A percentile compares a stretch with the other conserved stretches of the same genome.
These are phyloP conservation scores for Aspergillus viridinutans DNA, from an alignment of 2,329 filamentous ascomycete species.

Conservation along the genomic window DNA sequence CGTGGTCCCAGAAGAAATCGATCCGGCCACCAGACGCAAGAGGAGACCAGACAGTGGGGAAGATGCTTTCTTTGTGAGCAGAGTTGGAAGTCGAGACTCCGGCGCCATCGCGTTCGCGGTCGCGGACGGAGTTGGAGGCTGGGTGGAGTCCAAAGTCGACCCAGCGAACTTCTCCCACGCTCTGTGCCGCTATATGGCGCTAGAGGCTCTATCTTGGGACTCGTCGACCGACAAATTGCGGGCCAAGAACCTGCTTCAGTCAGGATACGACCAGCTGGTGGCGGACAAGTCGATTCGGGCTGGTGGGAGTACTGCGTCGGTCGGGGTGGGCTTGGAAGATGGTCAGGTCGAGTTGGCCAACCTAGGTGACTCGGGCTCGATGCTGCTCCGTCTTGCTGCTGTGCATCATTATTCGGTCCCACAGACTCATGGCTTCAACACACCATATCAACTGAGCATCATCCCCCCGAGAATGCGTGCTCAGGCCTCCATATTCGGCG, in stretches of 20 bases:
- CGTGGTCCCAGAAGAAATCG: conserved; percentile 27
- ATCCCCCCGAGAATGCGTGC: conserved; percentile 75
- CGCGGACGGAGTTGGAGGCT: conserved; percentile 92
- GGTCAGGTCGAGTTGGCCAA: conserved; percentile 86
- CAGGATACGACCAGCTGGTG: conserved; percentile 77
- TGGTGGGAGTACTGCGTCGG: conserved; percentile 86
- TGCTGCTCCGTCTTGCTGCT: conserved; percentile 79
- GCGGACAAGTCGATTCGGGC: conserved; percentile 68
- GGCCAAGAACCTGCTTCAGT: conserved; percentile 70
- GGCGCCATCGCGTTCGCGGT: conserved; percentile 71
- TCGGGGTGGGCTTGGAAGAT: conserved; percentile 70
- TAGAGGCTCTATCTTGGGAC: conserved; percentile 60
- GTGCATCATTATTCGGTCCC: conserved; percentile 78
- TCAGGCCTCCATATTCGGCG: conserved; percentile 79
- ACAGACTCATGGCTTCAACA: conserved; percentile 97
- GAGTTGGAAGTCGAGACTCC: conserved; percentile 60
- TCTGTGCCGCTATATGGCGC: conserved; percentile 88
- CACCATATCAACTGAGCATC: conserved; percentile 88
- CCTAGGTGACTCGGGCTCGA: conserved; percentile 89
- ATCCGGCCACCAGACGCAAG: conserved; percentile 55
- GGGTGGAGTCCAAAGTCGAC: conserved; percentile 88
- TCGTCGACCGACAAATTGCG: conserved; percentile 40
- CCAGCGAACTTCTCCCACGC: conserved; percentile 94
- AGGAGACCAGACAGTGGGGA: conserved; percentile 76
- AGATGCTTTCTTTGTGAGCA: conserved; percentile 90